Evolutionary conservation across 495 filamentous ascomycete species (phyloP).

Genomic region (Rhizodiscina lignyota): DNA sequence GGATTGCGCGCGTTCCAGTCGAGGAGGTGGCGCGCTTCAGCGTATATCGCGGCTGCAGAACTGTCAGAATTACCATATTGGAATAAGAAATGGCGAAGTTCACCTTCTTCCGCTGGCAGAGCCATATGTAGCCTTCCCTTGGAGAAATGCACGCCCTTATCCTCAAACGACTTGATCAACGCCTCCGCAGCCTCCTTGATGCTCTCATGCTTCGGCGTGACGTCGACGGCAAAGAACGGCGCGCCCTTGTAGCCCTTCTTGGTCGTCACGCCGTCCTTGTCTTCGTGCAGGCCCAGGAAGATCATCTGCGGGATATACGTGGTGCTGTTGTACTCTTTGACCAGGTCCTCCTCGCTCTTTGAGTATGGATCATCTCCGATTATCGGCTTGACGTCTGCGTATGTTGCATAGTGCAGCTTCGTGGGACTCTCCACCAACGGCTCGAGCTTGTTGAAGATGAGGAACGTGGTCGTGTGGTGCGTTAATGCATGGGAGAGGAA

Average conservation of each 20-base stretch:
- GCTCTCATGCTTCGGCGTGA: conserved; percentile 55
- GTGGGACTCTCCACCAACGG: conserved; percentile 48
- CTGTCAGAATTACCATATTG: conserved; percentile 5
- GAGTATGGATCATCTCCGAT: conserved; percentile 56
- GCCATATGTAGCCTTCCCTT: conserved; percentile 39
- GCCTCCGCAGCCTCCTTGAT: conserved; percentile 30
- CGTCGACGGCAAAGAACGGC: conserved; percentile 80
- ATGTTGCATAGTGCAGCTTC: conserved; percentile 42
- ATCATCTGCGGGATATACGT: conserved; percentile 49
- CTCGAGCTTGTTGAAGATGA: conserved; percentile 63
- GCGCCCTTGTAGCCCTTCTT: conserved; percentile 50
- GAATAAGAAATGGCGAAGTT: too few relatives aligned
- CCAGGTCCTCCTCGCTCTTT: conserved; percentile 52
- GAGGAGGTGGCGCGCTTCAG: conserved; percentile 72
- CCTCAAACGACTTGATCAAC: conserved; percentile 39
- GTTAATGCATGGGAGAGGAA: conserved; percentile 66
- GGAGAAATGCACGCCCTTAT: conserved; percentile 40
- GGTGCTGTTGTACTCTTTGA: conserved; percentile 59
- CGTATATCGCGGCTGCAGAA: conserved; percentile 63
- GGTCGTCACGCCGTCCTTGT: conserved; percentile 29
- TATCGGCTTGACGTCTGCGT: conserved; percentile 47
- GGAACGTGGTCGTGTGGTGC: conserved; percentile 52
- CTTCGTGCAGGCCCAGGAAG: conserved; percentile 77
- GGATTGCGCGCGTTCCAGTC: conserved; percentile 93
- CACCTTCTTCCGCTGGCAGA: conserved; percentile 45